Percentiles rank a stretch among this genome's conserved stretches.
These are phyloP conservation scores for Naganishia vaughanmartiniae DNA, from an alignment of 768 basidiomycete species.

Conservation along the genomic window DNA sequence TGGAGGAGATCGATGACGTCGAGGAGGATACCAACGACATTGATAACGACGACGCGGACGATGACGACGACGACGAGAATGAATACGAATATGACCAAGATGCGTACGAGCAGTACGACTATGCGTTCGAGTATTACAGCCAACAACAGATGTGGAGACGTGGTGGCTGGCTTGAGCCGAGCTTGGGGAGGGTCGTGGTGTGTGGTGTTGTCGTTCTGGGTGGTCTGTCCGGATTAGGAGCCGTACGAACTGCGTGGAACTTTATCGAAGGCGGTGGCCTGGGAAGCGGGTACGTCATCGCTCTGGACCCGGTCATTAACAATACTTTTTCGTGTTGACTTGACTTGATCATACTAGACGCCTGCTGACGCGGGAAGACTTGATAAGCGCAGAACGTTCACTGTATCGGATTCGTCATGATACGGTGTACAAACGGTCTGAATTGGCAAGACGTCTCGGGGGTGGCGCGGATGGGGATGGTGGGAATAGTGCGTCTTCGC, in stretches of 20 bases:
- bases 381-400: slow-evolving; percentile 46
- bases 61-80: slow-evolving; percentile 5
- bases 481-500: not conserved
- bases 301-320: not conserved
- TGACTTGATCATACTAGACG: slow-evolving; percentile 31
- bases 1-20: slow-evolving; percentile 16
- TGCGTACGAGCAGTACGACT: slow-evolving; percentile 16
- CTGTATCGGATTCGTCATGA: slow-evolving; percentile 48
- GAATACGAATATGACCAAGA: slow-evolving; percentile 8
- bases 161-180: slow-evolving; percentile 48
- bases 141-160: slow-evolving; percentile 42
- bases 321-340: no score
- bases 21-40: slow-evolving; percentile 18
- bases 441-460: slow-evolving; percentile 27
- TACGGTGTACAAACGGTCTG: slow-evolving; percentile 40
- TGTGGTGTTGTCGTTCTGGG: slow-evolving; percentile 45
- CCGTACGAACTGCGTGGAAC: slow-evolving; percentile 48
- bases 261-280: slow-evolving; percentile 40
- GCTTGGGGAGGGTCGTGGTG: slow-evolving; percentile 46
- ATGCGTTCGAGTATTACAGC: slow-evolving; percentile 34
- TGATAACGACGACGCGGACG: not conserved
- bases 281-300: slow-evolving; percentile 36
- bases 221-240: slow-evolving; percentile 48
- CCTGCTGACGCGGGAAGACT: slow-evolving; percentile 41
- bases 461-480: not conserved